Evolutionary conservation across 768 basidiomycete genomes (phyloP).

Genomic region (Piloderma croceum): DNA sequence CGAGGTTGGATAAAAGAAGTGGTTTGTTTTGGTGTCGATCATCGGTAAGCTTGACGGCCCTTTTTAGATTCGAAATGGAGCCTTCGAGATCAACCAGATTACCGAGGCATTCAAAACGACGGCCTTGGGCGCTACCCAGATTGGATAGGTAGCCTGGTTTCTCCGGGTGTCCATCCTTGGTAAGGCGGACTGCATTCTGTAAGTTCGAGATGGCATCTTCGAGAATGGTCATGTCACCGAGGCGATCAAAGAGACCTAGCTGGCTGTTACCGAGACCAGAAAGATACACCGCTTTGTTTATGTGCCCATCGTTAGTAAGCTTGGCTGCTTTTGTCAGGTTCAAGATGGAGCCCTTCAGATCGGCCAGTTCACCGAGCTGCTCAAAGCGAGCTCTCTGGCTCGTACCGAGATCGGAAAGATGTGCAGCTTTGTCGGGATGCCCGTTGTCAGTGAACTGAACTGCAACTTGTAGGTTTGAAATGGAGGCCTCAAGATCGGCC

Average conservation of each 20-base stretch:
- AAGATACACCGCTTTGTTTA: too few species aligned
- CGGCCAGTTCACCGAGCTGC: constrained; percentile 1
- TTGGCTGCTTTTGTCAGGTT: constrained; percentile 11
- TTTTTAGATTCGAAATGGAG: constrained; percentile 7
- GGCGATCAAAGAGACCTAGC: constrained; percentile 16
- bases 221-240: constrained; percentile 20
- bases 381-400: constrained; percentile 13
- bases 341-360: constrained; percentile 18
- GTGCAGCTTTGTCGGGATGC: not conserved
- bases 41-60: constrained; percentile 8
- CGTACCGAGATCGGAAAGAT: constrained; percentile 4
- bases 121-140: constrained; percentile 10
- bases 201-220: too few species aligned
- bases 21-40: constrained; percentile 1
- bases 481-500: constrained; percentile 20
- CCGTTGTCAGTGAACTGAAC: constrained; percentile 8
- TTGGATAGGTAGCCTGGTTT: constrained; percentile 1
- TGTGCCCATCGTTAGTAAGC: constrained; percentile 12
- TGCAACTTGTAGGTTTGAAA: constrained; percentile 9
- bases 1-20: not conserved
- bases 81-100: constrained; percentile 19
- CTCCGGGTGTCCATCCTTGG: constrained; percentile 10
- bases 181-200: constrained; percentile 15
- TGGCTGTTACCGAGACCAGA: constrained; percentile 17
- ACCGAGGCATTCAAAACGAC: constrained; percentile 21